Evolutionary conservation across 2,329 filamentous ascomycete genomes (phyloP).

Genomic region (Chaetoscypha palmicola): DNA sequence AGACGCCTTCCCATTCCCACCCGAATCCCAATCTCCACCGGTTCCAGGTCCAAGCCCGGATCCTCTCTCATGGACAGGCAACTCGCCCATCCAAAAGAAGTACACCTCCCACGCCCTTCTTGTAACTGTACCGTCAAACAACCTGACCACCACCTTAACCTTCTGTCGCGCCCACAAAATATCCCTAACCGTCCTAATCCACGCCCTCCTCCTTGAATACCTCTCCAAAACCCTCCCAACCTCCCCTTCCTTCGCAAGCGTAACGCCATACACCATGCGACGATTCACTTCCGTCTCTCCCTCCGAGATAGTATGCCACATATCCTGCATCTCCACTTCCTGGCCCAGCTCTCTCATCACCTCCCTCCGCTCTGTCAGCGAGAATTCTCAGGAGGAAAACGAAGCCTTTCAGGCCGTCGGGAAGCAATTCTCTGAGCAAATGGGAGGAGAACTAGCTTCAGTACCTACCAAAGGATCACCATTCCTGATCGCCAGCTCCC

Average conservation of each 20-base stretch:
- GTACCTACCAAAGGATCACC: conserved; percentile 1
- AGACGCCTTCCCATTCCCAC: conserved; percentile 4
- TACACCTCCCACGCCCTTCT: conserved; percentile 2
- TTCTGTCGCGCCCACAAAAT: conserved; percentile 9
- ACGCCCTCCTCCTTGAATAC: conserved; percentile 15
- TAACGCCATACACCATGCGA: conserved; percentile 22
- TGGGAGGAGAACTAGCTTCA: conserved; percentile 9
- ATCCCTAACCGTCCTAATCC: conserved; percentile 21
- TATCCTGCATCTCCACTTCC: conserved; percentile 10
- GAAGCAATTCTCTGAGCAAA: conserved; percentile 7
- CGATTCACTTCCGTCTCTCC: conserved; percentile 10
- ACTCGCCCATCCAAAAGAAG: not conserved
- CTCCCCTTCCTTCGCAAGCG: conserved; percentile 1
- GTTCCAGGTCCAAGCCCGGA: not conserved
- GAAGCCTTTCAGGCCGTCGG: conserved; percentile 6
- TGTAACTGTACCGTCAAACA: conserved; percentile 5
- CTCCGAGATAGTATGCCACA: conserved; percentile 22
- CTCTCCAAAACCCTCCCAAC: conserved; percentile 10
- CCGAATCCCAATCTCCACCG: not conserved
- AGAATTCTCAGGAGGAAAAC: conserved; percentile 6
- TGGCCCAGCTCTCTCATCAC: conserved; percentile 6
- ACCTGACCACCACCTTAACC: conserved; percentile 3
- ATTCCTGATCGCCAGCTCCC: not conserved
- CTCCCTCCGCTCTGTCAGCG: not conserved
- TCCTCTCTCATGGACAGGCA: conserved; percentile 2